Evolutionary conservation across 192 early-diverging fungal species (phyloP).

Genomic region (Umbelopsis isabellina): DNA sequence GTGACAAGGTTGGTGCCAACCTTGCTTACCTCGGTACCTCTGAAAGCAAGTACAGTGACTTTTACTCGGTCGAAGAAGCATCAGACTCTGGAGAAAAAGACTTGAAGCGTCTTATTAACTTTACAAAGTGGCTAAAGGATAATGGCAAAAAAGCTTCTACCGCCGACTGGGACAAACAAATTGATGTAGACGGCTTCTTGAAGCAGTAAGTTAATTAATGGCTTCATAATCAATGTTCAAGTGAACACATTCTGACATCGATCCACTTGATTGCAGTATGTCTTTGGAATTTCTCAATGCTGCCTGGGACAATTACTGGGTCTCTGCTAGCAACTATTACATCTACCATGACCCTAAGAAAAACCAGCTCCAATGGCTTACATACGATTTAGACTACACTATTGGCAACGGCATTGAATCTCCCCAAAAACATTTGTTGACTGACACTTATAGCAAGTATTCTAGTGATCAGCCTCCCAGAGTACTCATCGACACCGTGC

Average conservation of each 20-base stretch:
- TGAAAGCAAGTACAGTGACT: conserved; percentile 17
- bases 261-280: conserved; percentile 20
- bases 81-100: conserved; percentile 7
- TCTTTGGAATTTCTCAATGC: conserved; percentile 42
- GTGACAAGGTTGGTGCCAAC: conserved; percentile 2
- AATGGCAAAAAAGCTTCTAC: conserved; percentile 23
- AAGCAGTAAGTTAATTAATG: conserved; percentile 24
- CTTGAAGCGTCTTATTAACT: conserved; percentile 22
- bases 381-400: conserved; percentile 43
- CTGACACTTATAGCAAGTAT: conserved; percentile 25
- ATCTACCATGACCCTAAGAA: conserved; percentile 46
- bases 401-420: conserved; percentile 35
- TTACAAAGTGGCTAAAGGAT: conserved; percentile 32
- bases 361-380: conserved; percentile 39
- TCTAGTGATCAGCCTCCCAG: conserved; percentile 18
- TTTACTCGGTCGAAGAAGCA: conserved; percentile 24
- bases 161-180: conserved; percentile 24
- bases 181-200: conserved; percentile 31
- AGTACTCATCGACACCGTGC: conserved; percentile 36
- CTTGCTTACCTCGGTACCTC: conserved; percentile 16
- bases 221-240: not conserved
- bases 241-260: not conserved
- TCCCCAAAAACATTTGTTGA: conserved; percentile 9
- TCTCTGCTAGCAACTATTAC: conserved; percentile 40
- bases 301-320: conserved; percentile 40